These are phyloP conservation scores for Centaurea solstitialis DNA, from an alignment of 129 eudicot species.

Conservation along the genomic window DNA sequence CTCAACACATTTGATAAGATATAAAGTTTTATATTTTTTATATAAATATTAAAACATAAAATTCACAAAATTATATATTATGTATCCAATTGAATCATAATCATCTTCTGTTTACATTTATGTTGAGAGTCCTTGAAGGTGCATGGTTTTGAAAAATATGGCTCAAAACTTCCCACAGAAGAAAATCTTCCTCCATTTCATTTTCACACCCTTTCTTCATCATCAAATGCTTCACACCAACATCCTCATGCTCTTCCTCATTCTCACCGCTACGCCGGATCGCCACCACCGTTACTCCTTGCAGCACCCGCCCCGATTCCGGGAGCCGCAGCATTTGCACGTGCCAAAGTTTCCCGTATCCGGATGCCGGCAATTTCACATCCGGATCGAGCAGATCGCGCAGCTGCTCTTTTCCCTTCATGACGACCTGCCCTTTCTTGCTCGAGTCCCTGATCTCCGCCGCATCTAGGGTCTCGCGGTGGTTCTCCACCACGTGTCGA, in stretches of 20 bases:
- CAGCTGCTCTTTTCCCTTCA: constrained; percentile 7
- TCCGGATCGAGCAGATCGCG: constrained; percentile 13
- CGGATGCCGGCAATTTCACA: constrained; percentile 21
- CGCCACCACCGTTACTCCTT: constrained; percentile 30
- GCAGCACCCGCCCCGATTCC: constrained; percentile 12
- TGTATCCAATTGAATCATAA: not conserved
- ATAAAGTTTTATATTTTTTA: not conserved
- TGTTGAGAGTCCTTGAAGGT: constrained; percentile 20
- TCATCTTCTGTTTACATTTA: constrained; percentile 16
- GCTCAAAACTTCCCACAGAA: constrained; percentile 16
- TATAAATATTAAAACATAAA: not conserved
- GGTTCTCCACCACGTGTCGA: constrained; percentile 30
- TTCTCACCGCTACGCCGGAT: constrained; percentile 22
- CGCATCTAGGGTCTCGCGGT: constrained; percentile 4
- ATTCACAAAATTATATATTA: not conserved
- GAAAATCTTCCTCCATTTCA: not conserved
- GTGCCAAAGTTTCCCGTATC: constrained; percentile 34
- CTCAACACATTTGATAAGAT: no score
- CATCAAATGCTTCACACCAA: constrained; percentile 31
- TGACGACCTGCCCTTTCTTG: not conserved
- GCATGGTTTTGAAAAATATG: constrained; percentile 24
- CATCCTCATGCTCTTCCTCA: constrained; percentile 28
- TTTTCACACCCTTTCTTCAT: not conserved
- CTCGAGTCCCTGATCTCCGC: constrained; percentile 18
- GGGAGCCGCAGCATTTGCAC: constrained; percentile 22